Percentiles rank a stretch among this genome's conserved stretches.
These are phyloP conservation scores for Anaeramoeba ignava DNA, from an alignment of 78 protist species.

Conservation along the genomic window DNA sequence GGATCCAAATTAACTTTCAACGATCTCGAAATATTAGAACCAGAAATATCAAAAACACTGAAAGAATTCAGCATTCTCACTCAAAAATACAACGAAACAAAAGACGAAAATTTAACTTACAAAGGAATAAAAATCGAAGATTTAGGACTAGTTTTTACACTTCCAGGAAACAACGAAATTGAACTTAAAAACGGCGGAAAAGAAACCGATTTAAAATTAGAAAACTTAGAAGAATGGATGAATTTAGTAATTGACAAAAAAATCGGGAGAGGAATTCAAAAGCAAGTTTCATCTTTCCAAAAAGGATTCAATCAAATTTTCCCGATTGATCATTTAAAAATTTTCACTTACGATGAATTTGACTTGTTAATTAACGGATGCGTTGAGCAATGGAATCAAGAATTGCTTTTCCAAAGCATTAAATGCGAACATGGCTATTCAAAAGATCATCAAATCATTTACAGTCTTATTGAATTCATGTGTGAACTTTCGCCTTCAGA, in stretches of 20 bases:
- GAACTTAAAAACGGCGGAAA: constrained; percentile 20
- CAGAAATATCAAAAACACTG: too few species aligned
- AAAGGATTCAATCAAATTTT: constrained; percentile 40
- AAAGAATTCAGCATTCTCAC: too few species aligned
- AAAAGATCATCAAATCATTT: constrained; percentile 16
- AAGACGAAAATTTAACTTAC: neutral
- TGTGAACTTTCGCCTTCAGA: neutral
- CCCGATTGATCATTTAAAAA: constrained; percentile 20
- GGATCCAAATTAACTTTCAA: too few species aligned
- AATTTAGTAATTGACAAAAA: constrained; percentile 15
- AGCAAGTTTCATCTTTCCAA: constrained; percentile 38
- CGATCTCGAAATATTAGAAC: too few species aligned
- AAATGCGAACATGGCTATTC: constrained; percentile 21
- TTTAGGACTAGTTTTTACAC: constrained; percentile 24
- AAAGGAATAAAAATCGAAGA: constrained; percentile 19
- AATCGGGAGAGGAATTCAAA: constrained; percentile 28
- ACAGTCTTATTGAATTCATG: constrained; percentile 39
- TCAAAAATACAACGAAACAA: neutral
- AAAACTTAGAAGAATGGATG: constrained; percentile 36
- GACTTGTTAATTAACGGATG: constrained; percentile 40
- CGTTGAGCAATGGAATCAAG: constrained; percentile 6
- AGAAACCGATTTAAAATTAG: neutral
- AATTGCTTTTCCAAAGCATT: neutral
- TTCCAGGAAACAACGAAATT: constrained; percentile 31
- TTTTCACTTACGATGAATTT: constrained; percentile 35